These are phyloP conservation scores for Nitzschia sp. DNA, from an alignment of 108 stramenopile genomes.

Conservation along the genomic window DNA sequence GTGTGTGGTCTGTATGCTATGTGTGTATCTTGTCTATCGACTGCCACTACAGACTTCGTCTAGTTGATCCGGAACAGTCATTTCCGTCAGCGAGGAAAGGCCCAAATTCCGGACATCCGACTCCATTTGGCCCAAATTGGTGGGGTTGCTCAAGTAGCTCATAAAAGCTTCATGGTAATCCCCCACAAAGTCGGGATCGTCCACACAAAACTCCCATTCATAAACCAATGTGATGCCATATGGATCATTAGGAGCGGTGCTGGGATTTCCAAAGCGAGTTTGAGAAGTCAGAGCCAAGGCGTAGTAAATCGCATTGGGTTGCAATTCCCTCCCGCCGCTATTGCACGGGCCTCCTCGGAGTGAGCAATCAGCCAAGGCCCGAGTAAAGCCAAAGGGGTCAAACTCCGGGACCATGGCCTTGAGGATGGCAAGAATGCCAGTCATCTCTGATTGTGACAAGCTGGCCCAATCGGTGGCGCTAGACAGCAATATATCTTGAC, in stretches of 20 bases:
- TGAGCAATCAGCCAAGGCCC: neutral
- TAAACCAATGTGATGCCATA: neutral
- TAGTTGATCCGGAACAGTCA: neutral
- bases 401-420: neutral
- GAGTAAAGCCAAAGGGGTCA: neutral
- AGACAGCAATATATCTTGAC: neutral
- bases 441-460: neutral
- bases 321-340: neutral
- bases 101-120: neutral
- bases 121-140: neutral
- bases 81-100: neutral
- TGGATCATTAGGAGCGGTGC: neutral
- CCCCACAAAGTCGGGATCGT: neutral
- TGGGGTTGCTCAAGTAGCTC: neutral
- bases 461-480: neutral
- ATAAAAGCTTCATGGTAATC: constrained; percentile 2
- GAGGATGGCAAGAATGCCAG: neutral
- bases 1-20: no score
- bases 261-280: neutral
- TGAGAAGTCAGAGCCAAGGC: neutral
- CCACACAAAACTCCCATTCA: neutral
- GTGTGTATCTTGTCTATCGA: neutral
- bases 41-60: neutral
- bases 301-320: neutral
- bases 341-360: neutral